Evolutionary conservation across 2,329 filamentous ascomycete genomes (phyloP).

Genomic region (Alternaria dauci): DNA sequence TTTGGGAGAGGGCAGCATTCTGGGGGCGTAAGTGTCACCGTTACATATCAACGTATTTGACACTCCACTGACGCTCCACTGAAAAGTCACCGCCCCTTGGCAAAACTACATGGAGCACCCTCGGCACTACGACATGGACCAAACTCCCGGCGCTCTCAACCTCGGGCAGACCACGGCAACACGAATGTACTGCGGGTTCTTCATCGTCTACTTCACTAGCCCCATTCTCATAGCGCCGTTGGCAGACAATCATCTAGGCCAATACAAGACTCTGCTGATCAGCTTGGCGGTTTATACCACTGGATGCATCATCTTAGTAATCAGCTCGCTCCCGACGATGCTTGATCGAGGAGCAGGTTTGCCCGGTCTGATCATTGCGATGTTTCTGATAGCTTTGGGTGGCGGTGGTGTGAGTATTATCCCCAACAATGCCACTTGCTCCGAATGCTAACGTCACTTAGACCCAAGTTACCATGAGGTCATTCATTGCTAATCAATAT

Average conservation of each 20-base stretch:
- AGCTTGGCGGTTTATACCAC: conserved; percentile 41
- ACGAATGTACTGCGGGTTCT: conserved; percentile 64
- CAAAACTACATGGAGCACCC: conserved; percentile 57
- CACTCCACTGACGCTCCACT: conserved; percentile 4
- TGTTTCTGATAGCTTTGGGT: conserved; percentile 52
- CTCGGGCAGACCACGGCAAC: conserved; percentile 56
- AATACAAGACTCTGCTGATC: conserved; percentile 49
- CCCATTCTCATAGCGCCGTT: conserved; percentile 50
- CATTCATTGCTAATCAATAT: conserved; percentile 52
- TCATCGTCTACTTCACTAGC: conserved; percentile 58
- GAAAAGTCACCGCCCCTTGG: conserved; percentile 41
- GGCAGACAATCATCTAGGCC: conserved; percentile 52
- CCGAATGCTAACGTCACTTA: neutral
- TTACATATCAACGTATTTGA: conserved; percentile 17
- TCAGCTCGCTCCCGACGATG: conserved; percentile 30
- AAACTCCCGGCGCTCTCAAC: conserved; percentile 47
- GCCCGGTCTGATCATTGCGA: conserved; percentile 37
- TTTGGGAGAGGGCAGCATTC: conserved; percentile 41
- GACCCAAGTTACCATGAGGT: conserved; percentile 46
- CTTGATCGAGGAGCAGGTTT: conserved; percentile 36
- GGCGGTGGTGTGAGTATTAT: conserved; percentile 40
- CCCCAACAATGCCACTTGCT: neutral
- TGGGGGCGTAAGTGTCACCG: conserved; percentile 29
- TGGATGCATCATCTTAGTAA: conserved; percentile 33
- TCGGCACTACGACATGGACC: conserved; percentile 25